Percentiles rank a stretch among this genome's conserved stretches.
Evolutionary conservation across 73 alveolate species (phyloP).

Genomic region (Paramecium sonneborni): DNA sequence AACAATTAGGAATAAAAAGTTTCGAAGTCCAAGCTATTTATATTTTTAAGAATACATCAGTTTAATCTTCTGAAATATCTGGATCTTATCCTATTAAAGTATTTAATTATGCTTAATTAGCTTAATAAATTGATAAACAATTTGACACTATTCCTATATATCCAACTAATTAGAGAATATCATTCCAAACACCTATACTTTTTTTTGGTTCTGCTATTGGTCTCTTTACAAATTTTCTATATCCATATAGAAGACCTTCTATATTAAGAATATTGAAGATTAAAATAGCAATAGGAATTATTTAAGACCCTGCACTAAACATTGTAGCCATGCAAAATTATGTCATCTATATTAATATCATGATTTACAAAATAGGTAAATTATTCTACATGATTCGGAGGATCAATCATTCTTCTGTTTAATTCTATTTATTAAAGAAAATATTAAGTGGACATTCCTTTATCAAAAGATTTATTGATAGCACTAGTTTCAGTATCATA

Average conservation of each 20-base stretch:
- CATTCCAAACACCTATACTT: background rate
- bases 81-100: background rate
- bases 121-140: background rate
- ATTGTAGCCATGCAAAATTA: constrained; percentile 6
- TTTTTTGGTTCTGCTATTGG: constrained; percentile 28
- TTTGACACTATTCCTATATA: background rate
- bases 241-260: background rate
- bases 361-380: background rate
- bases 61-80: background rate
- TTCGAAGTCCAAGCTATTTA: constrained; percentile 7
- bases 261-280: background rate
- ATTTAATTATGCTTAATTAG: background rate
- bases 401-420: constrained; percentile 23
- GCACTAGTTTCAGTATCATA: constrained; percentile 23
- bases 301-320: constrained; percentile 31
- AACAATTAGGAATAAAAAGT: background rate
- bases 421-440: background rate
- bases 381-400: constrained; percentile 28
- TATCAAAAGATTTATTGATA: background rate
- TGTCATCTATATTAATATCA: background rate
- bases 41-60: background rate
- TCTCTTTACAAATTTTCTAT: background rate
- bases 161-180: background rate
- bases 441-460: background rate
- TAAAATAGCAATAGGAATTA: background rate